These are phyloP conservation scores for Priceomyces medius DNA, from an alignment of 805 yeast genomes.

Conservation along the genomic window DNA sequence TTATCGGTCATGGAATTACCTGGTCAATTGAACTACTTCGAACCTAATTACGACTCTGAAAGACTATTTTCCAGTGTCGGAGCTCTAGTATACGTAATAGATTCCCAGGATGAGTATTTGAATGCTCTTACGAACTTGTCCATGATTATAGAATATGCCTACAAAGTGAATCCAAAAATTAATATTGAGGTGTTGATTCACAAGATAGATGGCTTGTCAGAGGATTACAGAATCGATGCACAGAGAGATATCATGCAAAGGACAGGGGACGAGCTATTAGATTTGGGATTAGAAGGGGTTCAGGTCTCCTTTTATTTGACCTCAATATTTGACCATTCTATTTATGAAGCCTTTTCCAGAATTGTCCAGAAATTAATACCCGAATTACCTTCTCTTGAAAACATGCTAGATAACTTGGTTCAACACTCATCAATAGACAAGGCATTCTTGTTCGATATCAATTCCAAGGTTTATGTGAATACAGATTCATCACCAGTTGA, in stretches of 20 bases:
- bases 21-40: constrained; percentile 87
- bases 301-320: constrained; percentile 90
- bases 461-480: constrained; percentile 91
- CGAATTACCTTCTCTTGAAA: constrained; percentile 84
- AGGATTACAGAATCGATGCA: constrained; percentile 90
- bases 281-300: constrained; percentile 86
- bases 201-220: constrained; percentile 92
- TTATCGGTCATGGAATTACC: constrained; percentile 91
- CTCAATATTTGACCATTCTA: constrained; percentile 91
- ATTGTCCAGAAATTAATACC: constrained; percentile 89
- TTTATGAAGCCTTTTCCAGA: constrained; percentile 91
- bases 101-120: constrained; percentile 91
- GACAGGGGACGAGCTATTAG: constrained; percentile 88
- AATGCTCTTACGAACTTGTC: constrained; percentile 88
- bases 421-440: constrained; percentile 90
- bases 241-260: constrained; percentile 96
- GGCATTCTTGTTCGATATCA: constrained; percentile 87
- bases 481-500: constrained; percentile 96
- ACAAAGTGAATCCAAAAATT: constrained; percentile 76
- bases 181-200: constrained; percentile 93
- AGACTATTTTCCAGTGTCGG: constrained; percentile 78
- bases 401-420: constrained; percentile 81
- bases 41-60: constrained; percentile 78
- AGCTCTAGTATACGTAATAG: constrained; percentile 90
- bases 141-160: constrained; percentile 83